Conservation (phyloP, 2,329 filamentous ascomycete genomes). For the Colletotrichum echinochloae region DNA sequence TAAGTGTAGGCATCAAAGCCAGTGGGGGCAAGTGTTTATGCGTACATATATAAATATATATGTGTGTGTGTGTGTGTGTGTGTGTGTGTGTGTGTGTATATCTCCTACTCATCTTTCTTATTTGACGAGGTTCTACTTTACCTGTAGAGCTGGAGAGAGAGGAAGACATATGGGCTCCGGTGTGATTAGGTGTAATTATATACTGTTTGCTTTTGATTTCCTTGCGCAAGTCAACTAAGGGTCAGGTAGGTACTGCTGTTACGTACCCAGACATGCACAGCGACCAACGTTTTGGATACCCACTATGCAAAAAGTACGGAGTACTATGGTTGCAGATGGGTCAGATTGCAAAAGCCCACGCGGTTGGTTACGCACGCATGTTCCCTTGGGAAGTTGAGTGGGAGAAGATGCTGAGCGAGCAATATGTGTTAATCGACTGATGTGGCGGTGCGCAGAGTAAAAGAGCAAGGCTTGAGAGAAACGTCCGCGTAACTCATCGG, state of each 20-base stretch:
- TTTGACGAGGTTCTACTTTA: background rate
- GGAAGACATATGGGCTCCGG: background rate
- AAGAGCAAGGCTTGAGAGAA: background rate
- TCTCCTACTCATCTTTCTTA: background rate
- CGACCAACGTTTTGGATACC: too few species aligned
- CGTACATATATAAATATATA: too few species aligned
- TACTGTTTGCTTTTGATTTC: too few species aligned
- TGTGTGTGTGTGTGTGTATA: too few species aligned
- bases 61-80: too few species aligned
- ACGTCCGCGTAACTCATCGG: constrained; percentile 36
- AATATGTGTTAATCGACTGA: background rate
- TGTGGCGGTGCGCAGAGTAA: constrained; percentile 1
- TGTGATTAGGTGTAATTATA: too few species aligned
- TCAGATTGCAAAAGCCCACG: constrained; percentile 1
- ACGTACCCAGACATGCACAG: too few species aligned
- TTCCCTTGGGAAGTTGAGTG: background rate
- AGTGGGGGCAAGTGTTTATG: too few species aligned
- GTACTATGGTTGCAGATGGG: background rate
- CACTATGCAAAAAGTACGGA: too few species aligned
- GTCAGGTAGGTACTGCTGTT: too few species aligned
- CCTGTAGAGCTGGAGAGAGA: background rate
- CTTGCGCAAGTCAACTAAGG: too few species aligned
- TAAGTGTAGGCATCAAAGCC: background rate
- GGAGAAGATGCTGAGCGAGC: background rate
- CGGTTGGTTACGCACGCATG: constrained; percentile 13